Evolutionary conservation across 257 asterid genomes (phyloP).

Genomic region (Solanum chmielewskii): DNA sequence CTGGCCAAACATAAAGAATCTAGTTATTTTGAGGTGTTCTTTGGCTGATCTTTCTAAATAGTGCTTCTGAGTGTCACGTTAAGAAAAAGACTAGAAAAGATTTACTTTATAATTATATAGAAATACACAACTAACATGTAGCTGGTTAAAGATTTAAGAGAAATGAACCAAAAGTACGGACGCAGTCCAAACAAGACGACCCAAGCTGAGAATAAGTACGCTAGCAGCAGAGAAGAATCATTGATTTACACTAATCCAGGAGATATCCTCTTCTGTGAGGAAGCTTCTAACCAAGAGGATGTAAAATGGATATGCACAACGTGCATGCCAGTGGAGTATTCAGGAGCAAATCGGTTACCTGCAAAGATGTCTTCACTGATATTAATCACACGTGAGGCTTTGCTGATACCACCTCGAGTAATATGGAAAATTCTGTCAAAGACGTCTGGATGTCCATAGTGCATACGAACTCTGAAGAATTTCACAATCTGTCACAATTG

Average conservation of each 20-base stretch:
- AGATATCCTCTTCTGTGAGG: neutral
- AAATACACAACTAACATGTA: neutral
- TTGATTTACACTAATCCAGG: neutral
- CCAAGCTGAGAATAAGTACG: neutral
- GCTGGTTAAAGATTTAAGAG: neutral
- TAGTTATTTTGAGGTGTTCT: neutral
- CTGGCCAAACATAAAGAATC: neutral
- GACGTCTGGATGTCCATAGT: slow-evolving; percentile 98
- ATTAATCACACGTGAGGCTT: slow-evolving; percentile 91
- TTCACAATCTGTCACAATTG: slow-evolving; percentile 1
- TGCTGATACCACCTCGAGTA: slow-evolving; percentile 98
- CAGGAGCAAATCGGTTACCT: slow-evolving; percentile 30
- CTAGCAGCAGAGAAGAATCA: neutral
- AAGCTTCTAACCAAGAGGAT: neutral
- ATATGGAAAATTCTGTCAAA: slow-evolving; percentile 94
- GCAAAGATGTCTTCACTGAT: slow-evolving; percentile 93
- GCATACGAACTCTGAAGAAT: slow-evolving; percentile 89
- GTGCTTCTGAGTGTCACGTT: neutral
- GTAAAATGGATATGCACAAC: neutral
- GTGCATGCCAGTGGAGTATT: neutral
- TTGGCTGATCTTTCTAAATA: neutral
- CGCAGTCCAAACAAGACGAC: neutral
- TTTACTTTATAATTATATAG: neutral
- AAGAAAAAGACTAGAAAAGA: neutral
- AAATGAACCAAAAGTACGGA: neutral